phyloP scores from a whole-genome alignment of 495 filamentous ascomycete genomes.

The Amniculicola lignicola region DNA sequence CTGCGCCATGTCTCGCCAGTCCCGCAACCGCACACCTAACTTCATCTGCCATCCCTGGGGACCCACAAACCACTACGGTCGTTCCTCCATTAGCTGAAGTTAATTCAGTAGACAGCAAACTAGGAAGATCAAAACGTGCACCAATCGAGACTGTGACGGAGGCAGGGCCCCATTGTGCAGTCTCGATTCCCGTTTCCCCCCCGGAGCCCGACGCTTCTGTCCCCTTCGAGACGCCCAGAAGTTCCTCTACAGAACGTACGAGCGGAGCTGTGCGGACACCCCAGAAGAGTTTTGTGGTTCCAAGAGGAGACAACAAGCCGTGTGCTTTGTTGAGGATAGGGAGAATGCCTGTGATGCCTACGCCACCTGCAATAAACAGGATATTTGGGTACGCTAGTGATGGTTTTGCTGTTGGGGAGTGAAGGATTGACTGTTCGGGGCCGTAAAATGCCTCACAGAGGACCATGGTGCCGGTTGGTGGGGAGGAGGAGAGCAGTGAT shows the following conservation, averaged over 20 bases:
- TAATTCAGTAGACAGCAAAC: constrained; percentile 36
- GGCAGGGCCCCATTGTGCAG: background rate
- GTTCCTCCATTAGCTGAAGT: constrained; percentile 30
- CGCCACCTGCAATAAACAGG: constrained; percentile 40
- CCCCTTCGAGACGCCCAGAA: constrained; percentile 28
- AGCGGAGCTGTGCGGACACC: constrained; percentile 27
- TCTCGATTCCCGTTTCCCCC: too few relatives aligned
- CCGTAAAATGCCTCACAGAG: constrained; percentile 8
- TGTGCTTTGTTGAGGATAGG: constrained; percentile 35
- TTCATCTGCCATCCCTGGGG: constrained; percentile 27
- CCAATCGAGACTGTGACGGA: constrained; percentile 36
- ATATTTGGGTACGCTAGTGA: background rate
- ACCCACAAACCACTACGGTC: constrained; percentile 45
- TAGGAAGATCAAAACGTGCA: constrained; percentile 34
- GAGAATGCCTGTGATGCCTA: constrained; percentile 44
- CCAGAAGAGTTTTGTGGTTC: constrained; percentile 42
- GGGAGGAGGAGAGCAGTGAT: background rate
- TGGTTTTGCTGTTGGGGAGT: background rate
- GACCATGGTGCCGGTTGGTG: background rate
- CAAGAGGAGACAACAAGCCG: constrained; percentile 36
- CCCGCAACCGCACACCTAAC: constrained; percentile 10
- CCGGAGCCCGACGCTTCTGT: too few relatives aligned
- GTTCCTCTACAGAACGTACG: constrained; percentile 22
- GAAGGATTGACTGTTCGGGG: background rate
- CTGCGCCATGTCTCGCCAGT: background rate